Evolutionary conservation across 495 filamentous ascomycete species (phyloP), one percentile per base, ranked within the genome.

Genomic region (Daldinia vernicosa): DNA sequence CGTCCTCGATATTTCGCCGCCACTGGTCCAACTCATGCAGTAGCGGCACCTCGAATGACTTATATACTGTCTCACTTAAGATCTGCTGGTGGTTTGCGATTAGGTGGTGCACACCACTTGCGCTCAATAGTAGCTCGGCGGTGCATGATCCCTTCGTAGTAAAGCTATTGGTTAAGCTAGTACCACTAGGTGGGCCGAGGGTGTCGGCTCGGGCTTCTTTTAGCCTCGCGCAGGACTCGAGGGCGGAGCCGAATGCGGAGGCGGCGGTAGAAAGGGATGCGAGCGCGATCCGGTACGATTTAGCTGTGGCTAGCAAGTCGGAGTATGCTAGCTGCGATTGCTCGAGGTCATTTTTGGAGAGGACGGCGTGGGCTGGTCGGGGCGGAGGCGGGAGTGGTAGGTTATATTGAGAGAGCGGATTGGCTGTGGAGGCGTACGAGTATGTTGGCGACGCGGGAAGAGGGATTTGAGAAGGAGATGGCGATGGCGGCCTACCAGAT

Each of bases 41-140:
- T 19, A 90, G 77, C 27, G 88, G 88, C 7, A 89, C 88, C 74
- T 90, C 88, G 70, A 90, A 90, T 47, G 81, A 82, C 17, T 88
- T 79, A 76, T 90, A 89, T n/a, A 90, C 84, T 4, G 85, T 88
- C 70, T 90, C 88, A 24, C 79, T 82, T 0, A 90, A 80, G 65
- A 90, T 89, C 66, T 89, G 86, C 74, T 88, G 86, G 76, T 90
- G 88, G 75, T 89, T 90, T 12, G 87, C 87, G 22, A 89, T 83
- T 27, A 90, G 77, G 69, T 90, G 87, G 70, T 90, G 88, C 47
- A 90, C 79, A n/a, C 88, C 88, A 37, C 85, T 84, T 9, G 86
- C 84, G 37, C 85, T 82, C 35, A 90, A 77, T 17, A 90, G 76
- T 24, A 81, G 80, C 75, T 89, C 87, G 8, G 87, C 88, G 1